Evolutionary conservation across 495 filamentous ascomycete genomes (phyloP).

Genomic region (Margaritispora aquatica): DNA sequence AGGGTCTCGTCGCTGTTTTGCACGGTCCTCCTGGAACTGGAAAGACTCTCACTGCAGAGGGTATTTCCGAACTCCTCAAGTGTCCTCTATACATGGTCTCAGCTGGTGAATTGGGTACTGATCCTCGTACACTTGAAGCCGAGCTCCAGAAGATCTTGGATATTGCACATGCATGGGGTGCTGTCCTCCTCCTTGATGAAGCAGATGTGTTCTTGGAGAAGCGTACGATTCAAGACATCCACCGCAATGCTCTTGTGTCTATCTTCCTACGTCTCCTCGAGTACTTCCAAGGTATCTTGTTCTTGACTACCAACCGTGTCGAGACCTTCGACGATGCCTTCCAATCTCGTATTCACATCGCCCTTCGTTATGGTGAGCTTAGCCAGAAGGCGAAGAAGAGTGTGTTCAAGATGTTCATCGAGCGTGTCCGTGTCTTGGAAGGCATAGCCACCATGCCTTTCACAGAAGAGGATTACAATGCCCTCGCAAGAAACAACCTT

Average conservation of each 20-base stretch:
- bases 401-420: constrained; percentile 82
- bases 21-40: constrained; percentile 83
- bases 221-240: constrained; percentile 62
- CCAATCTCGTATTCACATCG: constrained; percentile 56
- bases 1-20: constrained; percentile 66
- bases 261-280: constrained; percentile 64
- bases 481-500: constrained; percentile 60
- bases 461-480: constrained; percentile 59
- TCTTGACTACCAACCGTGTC: constrained; percentile 74
- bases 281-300: constrained; percentile 69
- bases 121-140: constrained; percentile 68
- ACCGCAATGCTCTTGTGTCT: constrained; percentile 71
- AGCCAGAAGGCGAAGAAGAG: constrained; percentile 67
- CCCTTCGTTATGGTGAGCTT: constrained; percentile 75
- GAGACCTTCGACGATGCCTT: constrained; percentile 62
- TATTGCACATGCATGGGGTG: constrained; percentile 83
- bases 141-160: constrained; percentile 81
- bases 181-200: constrained; percentile 70
- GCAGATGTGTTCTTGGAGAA: constrained; percentile 77
- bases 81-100: constrained; percentile 82
- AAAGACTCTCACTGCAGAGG: constrained; percentile 85
- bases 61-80: constrained; percentile 76
- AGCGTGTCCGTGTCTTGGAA: constrained; percentile 58
- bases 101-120: constrained; percentile 76
- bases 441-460: constrained; percentile 57